Evolutionary conservation across 208 protist species (phyloP).

Genomic region (Crithidia brevicula): DNA sequence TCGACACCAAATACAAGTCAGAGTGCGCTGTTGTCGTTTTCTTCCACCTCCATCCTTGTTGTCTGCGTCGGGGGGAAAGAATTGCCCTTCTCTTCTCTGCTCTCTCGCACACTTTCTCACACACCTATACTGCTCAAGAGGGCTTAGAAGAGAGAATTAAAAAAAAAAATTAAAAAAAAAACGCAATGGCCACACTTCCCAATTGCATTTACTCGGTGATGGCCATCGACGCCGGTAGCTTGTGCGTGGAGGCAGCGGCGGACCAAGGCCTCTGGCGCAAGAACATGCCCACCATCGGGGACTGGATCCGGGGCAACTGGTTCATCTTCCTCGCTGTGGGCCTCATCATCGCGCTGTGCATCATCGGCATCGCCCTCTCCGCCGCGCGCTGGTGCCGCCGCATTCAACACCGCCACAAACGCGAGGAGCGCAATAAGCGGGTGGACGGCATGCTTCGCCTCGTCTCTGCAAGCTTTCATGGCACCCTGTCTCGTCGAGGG

Average conservation of each 20-base stretch:
- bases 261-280: slow-evolving; percentile 5
- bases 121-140: too few species aligned
- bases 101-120: neutral
- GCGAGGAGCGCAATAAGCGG: slow-evolving; percentile 23
- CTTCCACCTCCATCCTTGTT: neutral
- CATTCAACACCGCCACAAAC: slow-evolving; percentile 4
- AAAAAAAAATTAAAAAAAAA: neutral
- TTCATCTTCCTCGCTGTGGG: slow-evolving; percentile 19
- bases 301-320: slow-evolving; percentile 28
- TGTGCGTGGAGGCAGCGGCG: neutral
- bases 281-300: slow-evolving; percentile 12
- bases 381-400: slow-evolving; percentile 22
- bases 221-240: neutral
- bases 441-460: slow-evolving; percentile 23
- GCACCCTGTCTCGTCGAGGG: slow-evolving; percentile 3
- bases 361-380: slow-evolving; percentile 16
- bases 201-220: slow-evolving; percentile 4
- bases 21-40: too few species aligned
- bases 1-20: too few species aligned
- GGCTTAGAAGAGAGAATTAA: too few species aligned
- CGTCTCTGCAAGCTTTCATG: slow-evolving; percentile 8
- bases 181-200: neutral
- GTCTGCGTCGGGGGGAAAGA: too few species aligned
- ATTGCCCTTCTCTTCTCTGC: neutral
- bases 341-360: neutral